Conservation (phyloP, 805 yeast species). For the Ogataea methanolica region DNA sequence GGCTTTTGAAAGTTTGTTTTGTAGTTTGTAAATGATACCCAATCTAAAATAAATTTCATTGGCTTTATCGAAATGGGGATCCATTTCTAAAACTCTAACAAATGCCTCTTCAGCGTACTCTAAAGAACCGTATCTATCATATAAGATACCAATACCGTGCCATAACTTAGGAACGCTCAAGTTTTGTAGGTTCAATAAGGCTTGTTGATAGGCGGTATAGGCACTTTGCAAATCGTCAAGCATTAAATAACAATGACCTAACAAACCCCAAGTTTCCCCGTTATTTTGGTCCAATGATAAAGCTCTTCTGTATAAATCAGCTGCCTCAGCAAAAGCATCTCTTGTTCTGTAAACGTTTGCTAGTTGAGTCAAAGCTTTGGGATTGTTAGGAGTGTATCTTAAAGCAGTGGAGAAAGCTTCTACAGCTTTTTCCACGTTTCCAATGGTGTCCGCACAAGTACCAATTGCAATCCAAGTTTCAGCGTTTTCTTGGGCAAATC, state of each 20-base stretch:
- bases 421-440: slow-evolving; percentile 85
- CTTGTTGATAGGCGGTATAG: slow-evolving; percentile 95
- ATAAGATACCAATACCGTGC: slow-evolving; percentile 97
- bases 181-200: slow-evolving; percentile 82
- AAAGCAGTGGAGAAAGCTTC: slow-evolving; percentile 85
- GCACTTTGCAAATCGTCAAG: slow-evolving; percentile 94
- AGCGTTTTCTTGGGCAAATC: slow-evolving; percentile 50
- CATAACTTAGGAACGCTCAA: slow-evolving; percentile 95
- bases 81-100: slow-evolving; percentile 91
- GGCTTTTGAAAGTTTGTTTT: slow-evolving; percentile 79
- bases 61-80: slow-evolving; percentile 93
- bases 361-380: slow-evolving; percentile 77
- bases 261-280: slow-evolving; percentile 95
- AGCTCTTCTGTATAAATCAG: slow-evolving; percentile 88
- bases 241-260: slow-evolving; percentile 97
- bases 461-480: slow-evolving; percentile 91
- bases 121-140: slow-evolving; percentile 91
- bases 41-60: slow-evolving; percentile 93
- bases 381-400: slow-evolving; percentile 79
- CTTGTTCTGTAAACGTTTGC: slow-evolving; percentile 86
- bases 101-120: slow-evolving; percentile 99
- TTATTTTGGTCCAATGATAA: slow-evolving; percentile 75
- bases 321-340: slow-evolving; percentile 90
- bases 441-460: slow-evolving; percentile 81
- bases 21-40: slow-evolving; percentile 96